Conservation (phyloP, 2,329 filamentous ascomycete species). For the Teratosphaeria pseudoeucalypti region DNA sequence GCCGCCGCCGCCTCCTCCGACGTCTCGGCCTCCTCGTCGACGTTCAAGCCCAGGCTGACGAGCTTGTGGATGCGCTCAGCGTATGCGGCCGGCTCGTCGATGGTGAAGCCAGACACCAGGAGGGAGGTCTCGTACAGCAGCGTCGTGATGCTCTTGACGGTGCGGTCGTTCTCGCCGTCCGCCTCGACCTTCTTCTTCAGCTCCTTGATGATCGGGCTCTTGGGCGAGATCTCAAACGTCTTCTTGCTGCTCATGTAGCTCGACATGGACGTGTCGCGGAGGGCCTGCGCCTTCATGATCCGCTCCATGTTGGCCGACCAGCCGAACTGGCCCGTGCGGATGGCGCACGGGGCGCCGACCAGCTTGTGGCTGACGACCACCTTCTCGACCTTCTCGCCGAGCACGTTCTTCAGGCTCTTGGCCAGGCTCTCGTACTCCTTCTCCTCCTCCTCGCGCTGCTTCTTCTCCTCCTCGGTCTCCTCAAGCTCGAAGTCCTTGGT, state of each 20-base stretch:
- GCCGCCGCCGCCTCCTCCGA: conserved; percentile 40
- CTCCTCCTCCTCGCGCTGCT: conserved; percentile 85
- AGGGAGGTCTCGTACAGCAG: conserved; percentile 98
- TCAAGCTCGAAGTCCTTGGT: conserved; percentile 99
- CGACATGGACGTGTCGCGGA: conserved; percentile 98
- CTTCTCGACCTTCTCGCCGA: conserved; percentile 99
- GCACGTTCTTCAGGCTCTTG: conserved; percentile 97
- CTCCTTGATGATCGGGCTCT: conserved; percentile 95
- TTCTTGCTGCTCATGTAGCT: conserved; percentile 99
- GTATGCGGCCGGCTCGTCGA: conserved; percentile 95
- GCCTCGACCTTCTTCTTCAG: conserved; percentile 98
- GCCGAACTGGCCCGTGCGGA: conserved; percentile 98
- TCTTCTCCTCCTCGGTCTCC: conserved; percentile 99
- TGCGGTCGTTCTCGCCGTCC: conserved; percentile 96
- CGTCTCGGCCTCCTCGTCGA: conserved; percentile 83
- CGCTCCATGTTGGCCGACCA: conserved; percentile 99
- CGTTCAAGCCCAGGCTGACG: conserved; percentile 91
- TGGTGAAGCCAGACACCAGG: conserved; percentile 97
- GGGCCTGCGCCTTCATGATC: conserved; percentile 99
- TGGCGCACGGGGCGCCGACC: conserved; percentile 85
- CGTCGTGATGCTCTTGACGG: conserved; percentile 97
- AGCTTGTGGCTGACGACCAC: conserved; percentile 98
- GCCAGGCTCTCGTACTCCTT: conserved; percentile 93
- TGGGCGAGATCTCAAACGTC: conserved; percentile 99
- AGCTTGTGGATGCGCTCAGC: conserved; percentile 99